phyloP scores from a whole-genome alignment of 2,329 filamentous ascomycete genomes.

The Aspergillus sp. region DNA sequence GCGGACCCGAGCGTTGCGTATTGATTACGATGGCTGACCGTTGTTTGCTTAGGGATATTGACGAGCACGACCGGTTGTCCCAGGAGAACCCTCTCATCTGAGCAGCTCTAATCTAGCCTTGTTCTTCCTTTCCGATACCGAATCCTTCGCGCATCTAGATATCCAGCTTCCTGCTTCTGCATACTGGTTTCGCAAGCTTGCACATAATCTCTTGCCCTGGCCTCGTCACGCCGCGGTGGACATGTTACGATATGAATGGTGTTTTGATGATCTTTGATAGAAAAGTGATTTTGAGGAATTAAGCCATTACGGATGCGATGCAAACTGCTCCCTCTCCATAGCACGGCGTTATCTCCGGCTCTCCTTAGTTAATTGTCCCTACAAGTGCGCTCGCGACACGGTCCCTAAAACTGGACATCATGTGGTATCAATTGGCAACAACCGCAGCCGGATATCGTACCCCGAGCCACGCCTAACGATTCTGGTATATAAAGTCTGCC shows the following conservation, averaged over 20 bases:
- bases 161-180: constrained; percentile 2
- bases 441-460: too few species aligned
- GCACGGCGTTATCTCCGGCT: too few species aligned
- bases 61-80: constrained; percentile 79
- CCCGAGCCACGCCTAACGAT: too few species aligned
- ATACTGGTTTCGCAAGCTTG: constrained; percentile 13
- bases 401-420: too few species aligned
- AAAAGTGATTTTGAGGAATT: constrained; percentile 10
- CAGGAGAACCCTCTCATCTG: constrained; percentile 41
- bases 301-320: neutral
- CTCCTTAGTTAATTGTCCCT: too few species aligned
- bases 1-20: constrained; percentile 23
- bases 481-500: too few species aligned
- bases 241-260: constrained; percentile 18
- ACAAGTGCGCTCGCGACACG: too few species aligned
- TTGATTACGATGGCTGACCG: constrained; percentile 19
- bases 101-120: constrained; percentile 9
- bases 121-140: neutral
- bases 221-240: constrained; percentile 8
- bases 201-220: constrained; percentile 10
- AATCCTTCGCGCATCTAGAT: neutral
- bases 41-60: constrained; percentile 64
- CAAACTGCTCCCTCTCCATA: neutral
- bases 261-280: constrained; percentile 20
- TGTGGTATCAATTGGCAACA: too few species aligned